Evolutionary conservation across 148 eudicot genomes (phyloP), one percentile per base, ranked within the genome.

Genomic region (Rhododendron henanense): DNA sequence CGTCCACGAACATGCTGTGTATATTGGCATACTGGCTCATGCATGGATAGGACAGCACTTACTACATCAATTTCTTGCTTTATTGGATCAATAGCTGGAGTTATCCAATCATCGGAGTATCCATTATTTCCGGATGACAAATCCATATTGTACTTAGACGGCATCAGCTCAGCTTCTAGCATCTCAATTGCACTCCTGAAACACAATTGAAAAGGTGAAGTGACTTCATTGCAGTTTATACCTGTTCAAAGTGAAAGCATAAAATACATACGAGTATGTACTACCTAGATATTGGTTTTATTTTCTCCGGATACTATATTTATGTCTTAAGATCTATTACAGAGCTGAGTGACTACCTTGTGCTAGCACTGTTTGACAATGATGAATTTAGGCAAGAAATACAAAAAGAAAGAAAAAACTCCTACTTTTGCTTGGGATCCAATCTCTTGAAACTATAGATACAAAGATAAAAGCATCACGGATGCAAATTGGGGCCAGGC

Each of bases 101-200:
- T 84, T 69, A 83, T 89, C 81, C 87, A 92, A 76, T 91, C 90
- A 89, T 91, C 92, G 18, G 89, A 85, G 35, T 87, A 86, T 35
- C 78, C 81, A 21, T 67, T 84, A 45, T 85, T 90, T 73, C 50
- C 76, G 23, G 90, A 85, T 35, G 91, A 63, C 71, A 87, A 41
- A 77, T 81, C 80, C 53, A 48, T 75, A 84, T 87, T 86, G 79
- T 81, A 86, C 39, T 85, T 82, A 48, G 87, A 85, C 53, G 91
- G 94, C 86, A 88, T 92, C 35, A 88, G 87, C 87, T 97, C 99
- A 61, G 93, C 90, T 91, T 93, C 97, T 81, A 94, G 90, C 31
- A 91, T 85, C 90, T 95, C 99, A 90, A 95, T 91, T 86, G 99
- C 98, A 90, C 95, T 93, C 95, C 99, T 97, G 92, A 53, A 91